phyloP scores from a whole-genome alignment of 1,139 yeast species.

The Pneumocystis wakefieldiae region DNA sequence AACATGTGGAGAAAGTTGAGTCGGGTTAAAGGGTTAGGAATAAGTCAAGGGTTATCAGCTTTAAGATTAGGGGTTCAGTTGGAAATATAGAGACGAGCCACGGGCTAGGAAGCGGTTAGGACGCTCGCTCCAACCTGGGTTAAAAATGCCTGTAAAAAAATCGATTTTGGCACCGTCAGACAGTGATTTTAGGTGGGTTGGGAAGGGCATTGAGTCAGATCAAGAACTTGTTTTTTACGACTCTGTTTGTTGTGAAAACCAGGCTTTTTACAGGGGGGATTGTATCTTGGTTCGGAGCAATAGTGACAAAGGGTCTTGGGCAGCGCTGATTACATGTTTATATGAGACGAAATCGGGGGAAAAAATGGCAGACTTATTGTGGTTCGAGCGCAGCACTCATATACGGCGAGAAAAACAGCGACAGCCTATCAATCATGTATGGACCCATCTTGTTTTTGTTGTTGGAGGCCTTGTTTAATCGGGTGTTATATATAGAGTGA shows the following conservation, averaged over 20 bases:
- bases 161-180: too few relatives aligned
- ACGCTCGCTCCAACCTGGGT: too few relatives aligned
- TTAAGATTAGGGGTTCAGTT: too few relatives aligned
- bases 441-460: background rate
- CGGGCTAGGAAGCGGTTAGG: too few relatives aligned
- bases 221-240: background rate
- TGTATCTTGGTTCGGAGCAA: background rate
- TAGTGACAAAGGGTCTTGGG: background rate
- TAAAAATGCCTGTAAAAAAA: background rate
- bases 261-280: background rate
- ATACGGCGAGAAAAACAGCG: background rate
- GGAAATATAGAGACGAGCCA: too few relatives aligned
- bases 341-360: background rate
- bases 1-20: conserved; percentile 45
- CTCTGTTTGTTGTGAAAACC: background rate
- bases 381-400: background rate
- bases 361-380: background rate
- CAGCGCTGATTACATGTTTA: background rate
- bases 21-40: too few relatives aligned
- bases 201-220: background rate
- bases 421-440: background rate
- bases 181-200: background rate
- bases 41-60: too few relatives aligned
- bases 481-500: background rate
- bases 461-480: background rate